Percentiles rank a stretch among this genome's conserved stretches.
Evolutionary conservation across 441 rosid species (phyloP).

Genomic region (Erodium trifolium): DNA sequence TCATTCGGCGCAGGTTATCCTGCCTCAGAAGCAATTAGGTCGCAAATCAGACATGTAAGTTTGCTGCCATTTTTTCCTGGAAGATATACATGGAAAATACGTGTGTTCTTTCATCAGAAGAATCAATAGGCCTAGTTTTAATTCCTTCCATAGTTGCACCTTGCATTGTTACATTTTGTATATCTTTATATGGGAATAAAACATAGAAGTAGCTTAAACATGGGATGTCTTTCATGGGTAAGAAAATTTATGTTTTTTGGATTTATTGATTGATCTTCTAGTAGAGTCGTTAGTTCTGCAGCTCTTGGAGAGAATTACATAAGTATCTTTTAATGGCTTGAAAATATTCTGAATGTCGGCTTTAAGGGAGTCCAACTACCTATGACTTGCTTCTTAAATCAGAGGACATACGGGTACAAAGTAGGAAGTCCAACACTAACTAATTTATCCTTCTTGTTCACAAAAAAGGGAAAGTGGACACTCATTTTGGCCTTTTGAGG

Average conservation of each 20-base stretch:
- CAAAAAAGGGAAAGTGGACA: neutral
- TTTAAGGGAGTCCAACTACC: too few relatives aligned
- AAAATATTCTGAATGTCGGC: neutral
- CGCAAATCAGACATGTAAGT: slow-evolving; percentile 67
- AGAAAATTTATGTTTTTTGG: neutral
- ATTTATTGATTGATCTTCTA: neutral
- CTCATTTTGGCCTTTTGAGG: neutral
- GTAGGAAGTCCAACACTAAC: too few relatives aligned
- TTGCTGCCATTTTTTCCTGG: neutral
- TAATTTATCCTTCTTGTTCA: too few relatives aligned
- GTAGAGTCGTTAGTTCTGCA: too few relatives aligned
- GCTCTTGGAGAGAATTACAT: too few relatives aligned
- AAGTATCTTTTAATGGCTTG: neutral
- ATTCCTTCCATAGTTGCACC: neutral
- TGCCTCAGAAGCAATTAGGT: slow-evolving; percentile 69
- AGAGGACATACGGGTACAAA: too few relatives aligned
- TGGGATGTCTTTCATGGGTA: neutral
- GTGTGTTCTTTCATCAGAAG: neutral
- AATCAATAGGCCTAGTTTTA: neutral
- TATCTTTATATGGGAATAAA: neutral
- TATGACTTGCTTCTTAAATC: too few relatives aligned
- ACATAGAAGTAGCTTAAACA: neutral
- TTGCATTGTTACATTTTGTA: neutral
- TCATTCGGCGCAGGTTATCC: slow-evolving; percentile 62
- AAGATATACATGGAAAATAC: neutral